These are phyloP conservation scores for Rhizoctonia solani DNA, from an alignment of 1,284 basidiomycete genomes.

Conservation along the genomic window DNA sequence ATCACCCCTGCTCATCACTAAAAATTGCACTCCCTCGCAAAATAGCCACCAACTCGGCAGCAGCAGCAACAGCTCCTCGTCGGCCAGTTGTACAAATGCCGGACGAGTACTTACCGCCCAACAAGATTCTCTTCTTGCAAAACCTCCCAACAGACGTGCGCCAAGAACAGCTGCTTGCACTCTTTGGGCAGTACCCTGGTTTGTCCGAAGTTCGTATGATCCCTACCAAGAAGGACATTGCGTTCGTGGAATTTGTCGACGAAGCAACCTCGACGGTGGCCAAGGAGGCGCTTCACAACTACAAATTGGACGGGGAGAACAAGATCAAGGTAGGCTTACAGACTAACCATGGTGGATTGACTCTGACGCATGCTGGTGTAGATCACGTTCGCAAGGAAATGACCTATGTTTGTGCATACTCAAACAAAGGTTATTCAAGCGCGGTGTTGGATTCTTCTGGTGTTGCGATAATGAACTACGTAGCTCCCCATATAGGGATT, in stretches of 20 bases:
- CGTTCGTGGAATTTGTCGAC: conserved; percentile 94
- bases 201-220: conserved; percentile 95
- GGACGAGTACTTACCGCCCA: conserved; percentile 98
- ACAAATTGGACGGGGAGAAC: conserved; percentile 92
- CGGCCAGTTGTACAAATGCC: conserved; percentile 92
- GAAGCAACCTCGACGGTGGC: conserved; percentile 86
- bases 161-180: conserved; percentile 83
- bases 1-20: no score
- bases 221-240: conserved; percentile 92
- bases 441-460: background rate
- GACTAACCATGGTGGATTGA: background rate
- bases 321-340: conserved; percentile 93
- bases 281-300: conserved; percentile 94
- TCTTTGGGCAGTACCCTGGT: conserved; percentile 93
- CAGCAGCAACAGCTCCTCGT: conserved; percentile 66
- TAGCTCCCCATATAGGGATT: background rate
- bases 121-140: conserved; percentile 98
- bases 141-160: conserved; percentile 89
- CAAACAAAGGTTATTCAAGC: conserved; percentile 5
- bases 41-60: conserved; percentile 69
- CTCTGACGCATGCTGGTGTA: conserved; percentile 41
- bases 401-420: conserved; percentile 37
- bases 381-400: conserved; percentile 68
- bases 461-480: conserved; percentile 18
- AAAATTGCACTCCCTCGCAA: no score